Base-by-base conservation (phyloP, 805 yeast genomes). In the Saturnispora sanitii region DNA sequence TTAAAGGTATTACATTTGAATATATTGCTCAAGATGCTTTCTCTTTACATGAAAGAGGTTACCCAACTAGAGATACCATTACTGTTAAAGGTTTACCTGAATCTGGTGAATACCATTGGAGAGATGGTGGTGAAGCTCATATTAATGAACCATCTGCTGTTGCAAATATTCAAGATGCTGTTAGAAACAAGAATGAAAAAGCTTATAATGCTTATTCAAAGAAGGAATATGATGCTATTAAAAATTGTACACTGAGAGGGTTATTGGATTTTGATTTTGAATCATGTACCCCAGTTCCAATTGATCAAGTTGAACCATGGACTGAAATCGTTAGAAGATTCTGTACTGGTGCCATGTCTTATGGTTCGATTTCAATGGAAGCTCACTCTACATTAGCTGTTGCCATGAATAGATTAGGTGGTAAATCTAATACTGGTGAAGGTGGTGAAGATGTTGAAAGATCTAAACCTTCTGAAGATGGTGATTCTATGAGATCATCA, bases 301-400 rank as follows among this genome's bases (percentile, higher is more conserved):
- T 90, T 47, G 98, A 90, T 57, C 97, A 92, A 66, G 98, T 90
- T 51, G 98, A 90, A 68, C 98, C 98, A 34, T 90, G 98, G 98
- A 92, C 97, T 28, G 98, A 90, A 62, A 90, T 90, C 61, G 98
- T 88, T 26, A 79, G 96, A 54, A 76, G 98, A 55, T 92, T 92
- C 60, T 88, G 88, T 49, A 88, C 98, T n/a, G 98, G 98, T 67
- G 98, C 98, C 40, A 90, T 90, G 98, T 88, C 96, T 2, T 90
- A 92, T 58, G 98, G 98, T 57, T 90, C 97, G 37, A 90, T 90
- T 57, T 90, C 97, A 4, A 83, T 88, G 95, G 98, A 90, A 65
- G 88, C 96, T 2, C 98, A 90, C 65, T 86, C 96, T 4, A 90
- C 98, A 9, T 68, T 90, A 53, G 98, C 98, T 12, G 94, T 90